These are phyloP conservation scores for Backusella australiensis DNA, from an alignment of 192 early-diverging fungal genomes.

Conservation along the genomic window DNA sequence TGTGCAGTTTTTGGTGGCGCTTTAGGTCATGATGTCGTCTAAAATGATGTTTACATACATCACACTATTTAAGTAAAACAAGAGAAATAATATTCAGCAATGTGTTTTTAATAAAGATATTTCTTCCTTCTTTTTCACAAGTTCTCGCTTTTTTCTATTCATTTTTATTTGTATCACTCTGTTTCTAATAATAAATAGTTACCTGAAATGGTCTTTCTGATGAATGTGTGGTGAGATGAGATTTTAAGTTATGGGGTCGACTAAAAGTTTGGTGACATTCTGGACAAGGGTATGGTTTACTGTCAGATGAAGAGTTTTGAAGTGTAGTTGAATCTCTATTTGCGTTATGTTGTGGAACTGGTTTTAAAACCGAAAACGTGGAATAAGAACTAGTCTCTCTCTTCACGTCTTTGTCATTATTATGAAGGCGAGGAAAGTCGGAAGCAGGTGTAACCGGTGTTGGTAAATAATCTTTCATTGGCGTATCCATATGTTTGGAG, in stretches of 20 bases:
- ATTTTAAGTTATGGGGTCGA: conserved; percentile 32
- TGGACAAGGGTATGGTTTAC: conserved; percentile 17
- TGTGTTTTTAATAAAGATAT: not conserved
- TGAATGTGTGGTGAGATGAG: conserved; percentile 32
- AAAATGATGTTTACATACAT: conserved; percentile 32
- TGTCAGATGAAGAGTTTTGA: not conserved
- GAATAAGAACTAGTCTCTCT: conserved; percentile 7
- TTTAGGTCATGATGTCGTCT: conserved; percentile 87
- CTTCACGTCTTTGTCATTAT: conserved; percentile 3
- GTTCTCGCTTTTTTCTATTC: not conserved
- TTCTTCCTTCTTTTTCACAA: not conserved
- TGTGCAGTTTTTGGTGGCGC: conserved; percentile 79
- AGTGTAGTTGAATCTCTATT: conserved; percentile 1
- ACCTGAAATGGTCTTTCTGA: conserved; percentile 30
- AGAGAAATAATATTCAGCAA: not conserved
- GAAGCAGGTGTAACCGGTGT: conserved; percentile 19
- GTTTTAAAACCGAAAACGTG: conserved; percentile 13
- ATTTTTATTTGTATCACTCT: conserved; percentile 1
- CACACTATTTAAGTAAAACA: conserved; percentile 25
- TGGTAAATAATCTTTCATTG: conserved; percentile 20
- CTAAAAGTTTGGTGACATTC: conserved; percentile 35
- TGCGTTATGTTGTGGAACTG: not conserved
- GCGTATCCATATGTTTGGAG: conserved; percentile 8
- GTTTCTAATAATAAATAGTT: conserved; percentile 13
- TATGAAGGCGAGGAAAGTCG: conserved; percentile 13